Base-by-base conservation (phyloP, 345 rosid genomes). In the Dipteronia sinensis region DNA sequence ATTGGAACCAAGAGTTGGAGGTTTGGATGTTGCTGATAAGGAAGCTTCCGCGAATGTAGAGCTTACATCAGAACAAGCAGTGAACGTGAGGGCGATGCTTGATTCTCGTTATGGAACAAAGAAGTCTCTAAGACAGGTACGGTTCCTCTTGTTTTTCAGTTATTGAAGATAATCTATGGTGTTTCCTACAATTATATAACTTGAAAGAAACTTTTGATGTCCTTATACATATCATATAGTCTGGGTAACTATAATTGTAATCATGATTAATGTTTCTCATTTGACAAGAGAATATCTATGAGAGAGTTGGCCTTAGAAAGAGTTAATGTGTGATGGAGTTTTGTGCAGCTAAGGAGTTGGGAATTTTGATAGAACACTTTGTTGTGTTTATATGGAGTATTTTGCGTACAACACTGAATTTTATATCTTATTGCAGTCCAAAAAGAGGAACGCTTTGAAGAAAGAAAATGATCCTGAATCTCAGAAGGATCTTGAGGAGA, bases 1-100 rank as follows among this genome's bases (percentile, higher is more conserved):
- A 83, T 76, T 95, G 90, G 98, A 93, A 65, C 91, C 95, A 6
- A 84, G 77, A 68, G 71, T 89, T 78, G 82, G 77, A 66, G 53
- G 34, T 49, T 46, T 53, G 16, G 85, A 76, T 66, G 10, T 68
- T 55, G 82, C 62, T 47, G 89, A 84, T 11, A 71, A 84, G 67
- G 90, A 88, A 71, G 81, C 76, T 64, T 44, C 76, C 29, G 76
- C 76, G 27, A 76, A 65, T 42, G 65, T 66, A 12, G 93, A 90
- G 69, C 31, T 51, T 65, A 77, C 84, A 67, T 77, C 38, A n/a
- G 80, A 69, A 34, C 79, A 84, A 63, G 76, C 40, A 67, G 77
- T 31, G 1, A 76, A 31, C 19, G 82, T 70, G 70, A 44, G 66
- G 65, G 80, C 77, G 9, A 68, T 71, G 46, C 86, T 76, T 29